phyloP scores from a whole-genome alignment of 805 yeast species.

The Diddensiella transvaalensis region DNA sequence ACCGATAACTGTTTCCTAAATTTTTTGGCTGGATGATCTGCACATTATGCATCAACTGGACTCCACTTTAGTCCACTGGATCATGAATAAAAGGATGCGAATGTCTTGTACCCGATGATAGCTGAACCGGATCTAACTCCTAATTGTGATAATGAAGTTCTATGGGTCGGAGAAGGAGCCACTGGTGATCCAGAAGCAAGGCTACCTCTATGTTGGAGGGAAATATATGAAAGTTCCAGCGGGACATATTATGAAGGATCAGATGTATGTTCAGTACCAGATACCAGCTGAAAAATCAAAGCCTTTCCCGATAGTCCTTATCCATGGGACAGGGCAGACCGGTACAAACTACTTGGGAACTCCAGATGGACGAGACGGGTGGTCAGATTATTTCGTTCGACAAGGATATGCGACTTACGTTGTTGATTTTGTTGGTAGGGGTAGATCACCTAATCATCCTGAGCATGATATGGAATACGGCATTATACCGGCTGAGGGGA shows the following conservation, averaged over 20 bases:
- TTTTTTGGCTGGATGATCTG: no score
- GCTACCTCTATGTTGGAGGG: neutral
- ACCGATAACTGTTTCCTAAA: no score
- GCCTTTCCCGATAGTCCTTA: neutral
- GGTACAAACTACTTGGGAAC: neutral
- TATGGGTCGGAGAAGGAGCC: no score
- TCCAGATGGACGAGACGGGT: neutral
- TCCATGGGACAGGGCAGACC: neutral
- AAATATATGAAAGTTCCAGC: neutral
- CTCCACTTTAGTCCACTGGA: no score
- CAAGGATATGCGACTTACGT: neutral
- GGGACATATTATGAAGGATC: neutral
- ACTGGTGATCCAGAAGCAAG: neutral
- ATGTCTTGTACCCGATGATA: no score
- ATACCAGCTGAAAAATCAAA: neutral
- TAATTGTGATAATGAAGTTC: no score
- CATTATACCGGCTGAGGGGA: neutral
- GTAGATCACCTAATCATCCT: neutral
- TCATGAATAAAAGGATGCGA: no score
- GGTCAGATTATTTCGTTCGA: neutral
- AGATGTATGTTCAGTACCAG: neutral
- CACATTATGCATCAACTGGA: no score
- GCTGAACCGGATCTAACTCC: no score
- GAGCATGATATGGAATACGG: neutral
- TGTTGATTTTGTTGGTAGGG: neutral